Percentiles rank a stretch among this genome's conserved stretches.
phyloP scores from a whole-genome alignment of 1,284 basidiomycete genomes.

The Irpex rosettiformis region DNA sequence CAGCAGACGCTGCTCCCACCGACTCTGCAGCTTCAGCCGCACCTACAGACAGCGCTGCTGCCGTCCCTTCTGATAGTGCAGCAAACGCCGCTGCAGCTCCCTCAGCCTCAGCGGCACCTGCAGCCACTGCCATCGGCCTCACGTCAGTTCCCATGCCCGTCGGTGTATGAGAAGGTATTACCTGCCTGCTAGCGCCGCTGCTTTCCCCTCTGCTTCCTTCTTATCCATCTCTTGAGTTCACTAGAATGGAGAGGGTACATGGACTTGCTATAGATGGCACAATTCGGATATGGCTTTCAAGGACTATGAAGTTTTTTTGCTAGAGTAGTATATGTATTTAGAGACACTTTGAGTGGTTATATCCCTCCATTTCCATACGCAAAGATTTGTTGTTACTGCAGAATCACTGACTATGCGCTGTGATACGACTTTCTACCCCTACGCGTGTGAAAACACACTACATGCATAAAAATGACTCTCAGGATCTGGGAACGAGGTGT shows the following conservation, averaged over 20 bases:
- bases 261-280: no score
- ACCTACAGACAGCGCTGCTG: neutral
- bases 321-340: neutral
- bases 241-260: no score
- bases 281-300: no score
- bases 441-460: no score
- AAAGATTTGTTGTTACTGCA: neutral
- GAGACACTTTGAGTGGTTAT: neutral
- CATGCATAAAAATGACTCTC: no score
- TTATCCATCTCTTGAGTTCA: no score
- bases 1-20: neutral
- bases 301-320: neutral
- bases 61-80: neutral
- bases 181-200: neutral
- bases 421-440: no score
- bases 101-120: no score
- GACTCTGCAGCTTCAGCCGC: neutral
- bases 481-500: no score
- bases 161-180: no score
- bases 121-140: neutral
- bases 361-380: neutral
- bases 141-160: neutral
- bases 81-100: neutral
- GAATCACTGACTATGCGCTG: no score
- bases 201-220: neutral